phyloP scores from a whole-genome alignment of 495 filamentous ascomycete species.

The Neurospora intermedia region DNA sequence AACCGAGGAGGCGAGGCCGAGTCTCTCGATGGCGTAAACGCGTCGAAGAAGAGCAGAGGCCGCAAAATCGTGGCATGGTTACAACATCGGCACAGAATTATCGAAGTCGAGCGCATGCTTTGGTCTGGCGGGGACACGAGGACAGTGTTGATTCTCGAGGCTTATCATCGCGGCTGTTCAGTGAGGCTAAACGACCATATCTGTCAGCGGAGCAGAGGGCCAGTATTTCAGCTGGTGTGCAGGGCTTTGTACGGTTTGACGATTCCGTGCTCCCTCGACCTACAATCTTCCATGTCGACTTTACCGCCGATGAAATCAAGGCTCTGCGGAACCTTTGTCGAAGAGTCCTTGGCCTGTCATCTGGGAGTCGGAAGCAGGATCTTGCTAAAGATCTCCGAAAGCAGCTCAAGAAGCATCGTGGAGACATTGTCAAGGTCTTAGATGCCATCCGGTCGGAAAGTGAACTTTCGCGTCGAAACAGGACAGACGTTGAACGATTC shows the following conservation, averaged over 20 bases:
- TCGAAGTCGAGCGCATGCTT: conserved; percentile 6
- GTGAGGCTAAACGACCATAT: conserved; percentile 20
- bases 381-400: conserved; percentile 16
- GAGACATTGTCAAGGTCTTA: neutral
- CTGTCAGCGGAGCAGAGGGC: conserved; percentile 13
- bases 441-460: neutral
- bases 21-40: neutral
- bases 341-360: neutral
- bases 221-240: conserved; percentile 9
- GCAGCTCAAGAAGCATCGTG: conserved; percentile 2
- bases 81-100: conserved; percentile 9
- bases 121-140: conserved; percentile 3
- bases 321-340: neutral
- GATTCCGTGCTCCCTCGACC: neutral
- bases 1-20: neutral
- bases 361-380: neutral
- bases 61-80: conserved; percentile 3
- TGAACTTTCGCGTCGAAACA: conserved; percentile 4
- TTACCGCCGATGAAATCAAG: conserved; percentile 42
- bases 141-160: neutral
- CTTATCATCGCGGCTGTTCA: conserved; percentile 1
- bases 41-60: neutral
- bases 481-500: conserved; percentile 25
- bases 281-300: conserved; percentile 29
- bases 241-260: conserved; percentile 5